Evolutionary conservation across 371 early-diverging fungal species (phyloP), one percentile per base, ranked within the genome.

Genomic region (Syncephalastrum monosporum): DNA sequence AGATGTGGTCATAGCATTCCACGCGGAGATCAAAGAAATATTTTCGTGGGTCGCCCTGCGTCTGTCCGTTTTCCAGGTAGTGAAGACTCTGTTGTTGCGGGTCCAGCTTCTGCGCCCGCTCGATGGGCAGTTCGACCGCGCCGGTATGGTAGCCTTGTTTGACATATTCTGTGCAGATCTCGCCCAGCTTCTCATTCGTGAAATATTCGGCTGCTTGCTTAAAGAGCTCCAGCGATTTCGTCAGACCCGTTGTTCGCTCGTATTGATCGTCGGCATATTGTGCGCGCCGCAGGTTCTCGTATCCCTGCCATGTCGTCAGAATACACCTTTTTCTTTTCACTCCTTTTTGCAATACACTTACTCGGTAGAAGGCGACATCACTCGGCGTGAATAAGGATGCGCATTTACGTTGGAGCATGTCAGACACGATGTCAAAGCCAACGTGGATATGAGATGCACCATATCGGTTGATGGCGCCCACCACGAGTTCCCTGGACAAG

Each of bases 301-400:
- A 69, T 10, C 88, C 80, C 76, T 78, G 62, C 53, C 17, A 10
- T 43, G 21, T 27, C 23, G 47, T 41, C 42, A 33, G 47, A 6
- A 33, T 12, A 7, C 5, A 8, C 6, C 21, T 21, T 21, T 21
- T 21, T 1, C 21, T 21, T n/a, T 3, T 13, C 23, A 10, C 46
- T 33, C 17, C 19, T 4, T 50, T 50, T 12, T 23, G 57, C 41
- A 27, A 23, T 7, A 29, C 10, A 21, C 51, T 60, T 71, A 75
- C 93, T 81, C 86, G 82, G 75, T 85, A 92, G 46, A 91, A 79
- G 0, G 81, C 65, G n/a, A 92, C 83, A 56, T 94, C 93, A 16
- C 77, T 81, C 2, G 77, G 62, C 7, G 74, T 77, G 66, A 91
- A 94, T 60, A 94, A 87, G 0, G 85, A 73, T 43, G 82, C 82